These are phyloP conservation scores for Fomitopsis betulina DNA, from an alignment of 1,284 basidiomycete species.

Conservation along the genomic window DNA sequence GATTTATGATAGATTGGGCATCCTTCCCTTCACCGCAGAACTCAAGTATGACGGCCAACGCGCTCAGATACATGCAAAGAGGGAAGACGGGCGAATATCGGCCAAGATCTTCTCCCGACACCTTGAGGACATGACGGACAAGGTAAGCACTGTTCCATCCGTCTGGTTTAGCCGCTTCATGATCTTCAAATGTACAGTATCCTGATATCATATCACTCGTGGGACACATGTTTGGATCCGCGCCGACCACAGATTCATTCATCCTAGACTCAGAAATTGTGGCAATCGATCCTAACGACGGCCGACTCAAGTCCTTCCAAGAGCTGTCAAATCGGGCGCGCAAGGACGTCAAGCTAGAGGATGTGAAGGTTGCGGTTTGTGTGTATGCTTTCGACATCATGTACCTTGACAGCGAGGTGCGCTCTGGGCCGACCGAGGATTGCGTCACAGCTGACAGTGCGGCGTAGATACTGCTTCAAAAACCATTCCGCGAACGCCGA, in stretches of 20 bases:
- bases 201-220: conserved; percentile 77
- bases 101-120: conserved; percentile 85
- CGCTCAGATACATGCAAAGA: conserved; percentile 76
- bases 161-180: not conserved
- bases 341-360: conserved; percentile 78
- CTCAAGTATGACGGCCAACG: conserved; percentile 93
- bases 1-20: conserved; percentile 70
- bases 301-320: conserved; percentile 77
- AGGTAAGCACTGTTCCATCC: conserved; percentile 37
- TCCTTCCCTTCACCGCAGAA: conserved; percentile 81
- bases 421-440: conserved; percentile 11
- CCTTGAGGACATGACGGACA: conserved; percentile 89
- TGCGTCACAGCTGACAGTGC: not conserved
- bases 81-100: conserved; percentile 38
- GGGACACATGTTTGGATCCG: conserved; percentile 38
- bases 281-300: conserved; percentile 65
- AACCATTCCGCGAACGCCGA: conserved; percentile 73
- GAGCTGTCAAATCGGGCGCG: conserved; percentile 82
- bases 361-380: conserved; percentile 81
- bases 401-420: conserved; percentile 77
- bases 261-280: conserved; percentile 90
- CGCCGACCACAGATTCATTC: conserved; percentile 58
- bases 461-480: conserved; percentile 63
- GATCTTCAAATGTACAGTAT: conserved; percentile 53
- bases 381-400: conserved; percentile 92